Evolutionary conservation across 2,329 filamentous ascomycete species (phyloP).

Genomic region (Colletotrichum sp.): DNA sequence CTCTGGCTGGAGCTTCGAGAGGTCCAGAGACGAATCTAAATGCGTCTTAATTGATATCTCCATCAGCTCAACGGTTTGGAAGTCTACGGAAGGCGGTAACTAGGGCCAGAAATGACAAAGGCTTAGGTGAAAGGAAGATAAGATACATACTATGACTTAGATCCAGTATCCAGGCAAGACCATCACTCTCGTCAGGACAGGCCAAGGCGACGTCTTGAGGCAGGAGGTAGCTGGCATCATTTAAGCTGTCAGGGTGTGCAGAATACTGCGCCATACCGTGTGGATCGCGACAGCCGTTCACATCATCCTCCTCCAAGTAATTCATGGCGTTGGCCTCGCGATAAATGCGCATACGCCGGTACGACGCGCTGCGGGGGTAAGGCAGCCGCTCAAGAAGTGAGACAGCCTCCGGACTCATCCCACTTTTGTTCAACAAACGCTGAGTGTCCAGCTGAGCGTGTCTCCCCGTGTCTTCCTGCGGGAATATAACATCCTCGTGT

Average conservation of each 20-base stretch:
- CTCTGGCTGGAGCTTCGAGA: not conserved
- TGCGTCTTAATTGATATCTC: not conserved
- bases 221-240: not conserved
- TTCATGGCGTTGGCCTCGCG: not conserved
- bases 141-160: not conserved
- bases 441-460: not conserved
- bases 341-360: not conserved
- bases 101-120: not conserved
- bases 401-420: not conserved
- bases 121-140: not conserved
- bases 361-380: not conserved
- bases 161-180: slow-evolving; percentile 4
- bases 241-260: not conserved
- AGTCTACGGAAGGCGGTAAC: not conserved
- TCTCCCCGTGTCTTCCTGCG: not conserved
- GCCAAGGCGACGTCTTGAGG: slow-evolving; percentile 1
- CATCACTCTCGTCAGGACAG: not conserved
- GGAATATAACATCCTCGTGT: not conserved
- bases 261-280: not conserved
- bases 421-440: not conserved
- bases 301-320: not conserved
- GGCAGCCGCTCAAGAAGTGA: slow-evolving; percentile 8
- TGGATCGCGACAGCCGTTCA: not conserved
- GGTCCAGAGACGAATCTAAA: not conserved
- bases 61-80: not conserved